These are phyloP conservation scores for Casuarina glauca DNA, from an alignment of 306 rosid species.

Conservation along the genomic window DNA sequence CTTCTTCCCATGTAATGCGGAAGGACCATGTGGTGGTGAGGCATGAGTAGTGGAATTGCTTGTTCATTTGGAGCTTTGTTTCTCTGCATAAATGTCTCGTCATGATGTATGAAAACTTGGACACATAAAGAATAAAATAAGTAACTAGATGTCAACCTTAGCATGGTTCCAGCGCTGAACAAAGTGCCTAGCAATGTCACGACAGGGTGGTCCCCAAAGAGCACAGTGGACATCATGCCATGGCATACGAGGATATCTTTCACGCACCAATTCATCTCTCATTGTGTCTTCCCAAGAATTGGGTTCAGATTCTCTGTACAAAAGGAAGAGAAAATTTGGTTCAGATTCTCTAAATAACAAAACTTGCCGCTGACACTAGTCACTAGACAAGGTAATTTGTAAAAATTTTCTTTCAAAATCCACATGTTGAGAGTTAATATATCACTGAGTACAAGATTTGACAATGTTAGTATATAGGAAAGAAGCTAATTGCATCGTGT, in stretches of 20 bases:
- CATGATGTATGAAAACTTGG: slow-evolving; percentile 2
- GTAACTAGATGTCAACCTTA: slow-evolving; percentile 52
- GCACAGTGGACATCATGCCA: slow-evolving; percentile 99
- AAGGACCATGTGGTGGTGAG: slow-evolving; percentile 98
- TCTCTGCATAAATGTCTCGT: slow-evolving; percentile 56
- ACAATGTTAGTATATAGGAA: background rate
- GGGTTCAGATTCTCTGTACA: slow-evolving; percentile 90
- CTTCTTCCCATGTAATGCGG: slow-evolving; percentile 90
- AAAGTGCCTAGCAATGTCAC: slow-evolving; percentile 95
- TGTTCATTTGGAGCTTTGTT: slow-evolving; percentile 94
- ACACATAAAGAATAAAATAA: slow-evolving; percentile 7
- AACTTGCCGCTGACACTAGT: too few relatives aligned
- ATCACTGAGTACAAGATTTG: background rate
- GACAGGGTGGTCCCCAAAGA: slow-evolving; percentile 99
- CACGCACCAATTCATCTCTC: slow-evolving; percentile 96
- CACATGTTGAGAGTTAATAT: background rate
- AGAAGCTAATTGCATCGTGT: background rate
- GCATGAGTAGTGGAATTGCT: slow-evolving; percentile 92
- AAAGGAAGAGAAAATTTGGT: too few relatives aligned
- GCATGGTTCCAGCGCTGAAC: slow-evolving; percentile 99
- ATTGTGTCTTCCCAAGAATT: slow-evolving; percentile 98
- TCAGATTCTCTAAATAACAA: too few relatives aligned
- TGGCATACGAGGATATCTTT: slow-evolving; percentile 94
- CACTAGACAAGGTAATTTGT: too few relatives aligned
- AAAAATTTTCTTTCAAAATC: too few relatives aligned